Evolutionary conservation across 139 green algal species (phyloP).

Genomic region (Haematococcus lacustris): DNA sequence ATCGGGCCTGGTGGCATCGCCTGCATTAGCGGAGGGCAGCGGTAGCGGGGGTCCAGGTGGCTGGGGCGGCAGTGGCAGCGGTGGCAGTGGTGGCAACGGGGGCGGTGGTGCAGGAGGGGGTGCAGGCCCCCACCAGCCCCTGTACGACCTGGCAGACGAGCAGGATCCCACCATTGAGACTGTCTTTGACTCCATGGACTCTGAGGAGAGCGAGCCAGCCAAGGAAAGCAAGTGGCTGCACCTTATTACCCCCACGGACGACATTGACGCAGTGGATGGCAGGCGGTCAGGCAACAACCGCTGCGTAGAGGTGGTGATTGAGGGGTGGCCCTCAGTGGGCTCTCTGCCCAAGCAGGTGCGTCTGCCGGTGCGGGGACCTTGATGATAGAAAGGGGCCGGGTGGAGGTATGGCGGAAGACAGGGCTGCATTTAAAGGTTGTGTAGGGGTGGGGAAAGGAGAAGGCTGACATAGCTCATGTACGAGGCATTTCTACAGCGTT

Average conservation of each 20-base stretch:
- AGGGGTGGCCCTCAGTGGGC: constrained; percentile 48
- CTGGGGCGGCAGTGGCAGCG: constrained; percentile 4
- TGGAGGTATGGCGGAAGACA: no score
- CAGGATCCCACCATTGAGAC: no score
- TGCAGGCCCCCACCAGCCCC: constrained; percentile 3
- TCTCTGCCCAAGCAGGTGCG: constrained; percentile 33
- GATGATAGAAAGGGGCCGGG: no score
- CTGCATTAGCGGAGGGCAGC: constrained; percentile 7
- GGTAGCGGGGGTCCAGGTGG: background rate
- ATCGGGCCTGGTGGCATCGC: constrained; percentile 12
- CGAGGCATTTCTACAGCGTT: no score
- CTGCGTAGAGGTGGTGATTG: constrained; percentile 52
- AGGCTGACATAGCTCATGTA: no score
- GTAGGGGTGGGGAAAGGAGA: no score
- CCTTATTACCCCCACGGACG: constrained; percentile 20
- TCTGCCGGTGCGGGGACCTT: background rate
- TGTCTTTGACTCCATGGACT: no score
- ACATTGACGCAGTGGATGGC: constrained; percentile 11
- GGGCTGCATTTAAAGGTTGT: no score
- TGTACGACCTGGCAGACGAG: constrained; percentile 22
- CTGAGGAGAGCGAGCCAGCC: no score
- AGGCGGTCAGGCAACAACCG: constrained; percentile 34
- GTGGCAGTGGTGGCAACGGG: constrained; percentile 26
- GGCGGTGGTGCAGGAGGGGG: constrained; percentile 24
- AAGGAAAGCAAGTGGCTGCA: constrained; percentile 18